A percentile compares a stretch with the other conserved stretches of the same genome.
These are phyloP conservation scores for Hemileccinum rubropunctum DNA, from an alignment of 768 basidiomycete genomes.

Conservation along the genomic window DNA sequence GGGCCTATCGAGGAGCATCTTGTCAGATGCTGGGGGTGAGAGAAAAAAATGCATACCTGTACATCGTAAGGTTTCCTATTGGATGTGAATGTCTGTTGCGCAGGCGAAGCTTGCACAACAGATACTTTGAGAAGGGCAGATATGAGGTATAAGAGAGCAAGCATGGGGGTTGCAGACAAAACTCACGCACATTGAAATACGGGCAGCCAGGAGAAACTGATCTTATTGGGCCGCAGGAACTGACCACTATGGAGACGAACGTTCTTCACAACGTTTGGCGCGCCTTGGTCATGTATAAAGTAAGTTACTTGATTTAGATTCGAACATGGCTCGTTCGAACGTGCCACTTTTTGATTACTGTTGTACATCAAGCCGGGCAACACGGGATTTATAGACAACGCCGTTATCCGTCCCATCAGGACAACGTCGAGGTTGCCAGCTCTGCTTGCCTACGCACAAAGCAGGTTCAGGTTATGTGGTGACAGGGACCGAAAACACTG, in stretches of 20 bases:
- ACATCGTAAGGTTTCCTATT: slow-evolving; percentile 44
- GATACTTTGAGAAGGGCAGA: slow-evolving; percentile 1
- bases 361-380: too few relatives aligned
- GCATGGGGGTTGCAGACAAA: slow-evolving; percentile 13
- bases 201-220: not conserved
- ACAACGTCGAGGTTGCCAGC: too few relatives aligned
- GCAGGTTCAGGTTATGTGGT: too few relatives aligned
- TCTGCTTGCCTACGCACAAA: too few relatives aligned
- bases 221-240: slow-evolving; percentile 14
- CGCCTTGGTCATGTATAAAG: not conserved
- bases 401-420: not conserved
- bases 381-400: not conserved
- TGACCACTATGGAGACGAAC: slow-evolving; percentile 29
- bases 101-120: slow-evolving; percentile 26
- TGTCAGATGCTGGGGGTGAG: slow-evolving; percentile 3
- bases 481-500: too few relatives aligned
- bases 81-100: slow-evolving; percentile 24
- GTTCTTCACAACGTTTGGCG: slow-evolving; percentile 16
- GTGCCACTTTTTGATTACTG: slow-evolving; percentile 10
- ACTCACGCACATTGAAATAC: not conserved
- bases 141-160: slow-evolving; percentile 8
- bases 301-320: slow-evolving; percentile 22
- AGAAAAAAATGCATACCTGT: slow-evolving; percentile 36
- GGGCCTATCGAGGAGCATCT: slow-evolving; percentile 43
- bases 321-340: slow-evolving; percentile 12